Evolutionary conservation across 208 protist genomes (phyloP).

Genomic region (Acanthamoeba castellanii): DNA sequence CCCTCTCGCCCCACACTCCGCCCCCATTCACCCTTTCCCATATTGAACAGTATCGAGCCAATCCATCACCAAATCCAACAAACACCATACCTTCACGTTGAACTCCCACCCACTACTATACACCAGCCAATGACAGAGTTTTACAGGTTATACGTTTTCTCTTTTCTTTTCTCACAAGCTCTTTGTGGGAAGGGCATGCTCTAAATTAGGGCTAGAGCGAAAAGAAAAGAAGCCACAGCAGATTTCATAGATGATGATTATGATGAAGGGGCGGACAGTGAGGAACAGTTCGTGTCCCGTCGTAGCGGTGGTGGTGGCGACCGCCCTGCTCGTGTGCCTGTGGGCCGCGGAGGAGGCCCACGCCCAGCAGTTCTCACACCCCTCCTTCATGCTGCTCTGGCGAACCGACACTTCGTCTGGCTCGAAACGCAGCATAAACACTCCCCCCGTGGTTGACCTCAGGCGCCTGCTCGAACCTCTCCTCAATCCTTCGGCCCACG

Average conservation of each 20-base stretch:
- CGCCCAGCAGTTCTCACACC: conserved; percentile 7
- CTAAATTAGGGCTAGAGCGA: too few relatives aligned
- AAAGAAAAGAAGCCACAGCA: too few relatives aligned
- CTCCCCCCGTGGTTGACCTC: background rate
- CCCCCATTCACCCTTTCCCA: too few relatives aligned
- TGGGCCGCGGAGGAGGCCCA: background rate
- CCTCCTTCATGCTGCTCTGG: conserved; percentile 28
- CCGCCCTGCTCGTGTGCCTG: background rate
- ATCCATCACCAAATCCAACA: too few relatives aligned
- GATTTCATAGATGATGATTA: too few relatives aligned
- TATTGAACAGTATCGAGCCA: too few relatives aligned
- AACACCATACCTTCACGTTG: too few relatives aligned
- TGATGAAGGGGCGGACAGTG: background rate
- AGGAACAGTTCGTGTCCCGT: background rate
- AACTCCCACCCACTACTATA: too few relatives aligned
- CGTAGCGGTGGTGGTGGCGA: background rate
- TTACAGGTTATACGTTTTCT: too few relatives aligned
- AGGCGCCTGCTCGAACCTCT: background rate
- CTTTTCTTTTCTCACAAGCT: too few relatives aligned
- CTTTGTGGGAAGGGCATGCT: too few relatives aligned
- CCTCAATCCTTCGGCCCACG: background rate
- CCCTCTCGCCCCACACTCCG: background rate
- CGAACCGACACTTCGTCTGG: background rate
- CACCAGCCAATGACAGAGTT: too few relatives aligned
- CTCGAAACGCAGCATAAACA: background rate